Base-by-base conservation (phyloP, 2,329 filamentous ascomycete species). In the Emericellopsis cladophorae region DNA sequence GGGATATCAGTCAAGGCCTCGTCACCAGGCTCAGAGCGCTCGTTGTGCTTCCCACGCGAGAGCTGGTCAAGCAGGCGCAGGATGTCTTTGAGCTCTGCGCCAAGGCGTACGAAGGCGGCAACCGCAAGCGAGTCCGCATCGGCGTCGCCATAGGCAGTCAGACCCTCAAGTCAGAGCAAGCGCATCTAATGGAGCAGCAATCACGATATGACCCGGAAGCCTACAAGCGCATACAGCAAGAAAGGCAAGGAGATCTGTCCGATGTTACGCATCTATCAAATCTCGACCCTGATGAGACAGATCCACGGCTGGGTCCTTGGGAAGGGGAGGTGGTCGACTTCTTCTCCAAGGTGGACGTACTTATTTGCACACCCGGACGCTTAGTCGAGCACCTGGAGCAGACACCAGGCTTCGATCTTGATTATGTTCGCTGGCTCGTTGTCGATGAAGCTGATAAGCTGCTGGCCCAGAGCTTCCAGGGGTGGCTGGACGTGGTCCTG, bases 361-460 rank as follows among this genome's bases (percentile, higher is more conserved):
- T 98, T 22, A 83, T 95, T 39, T 92, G 87, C 57, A 96, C 90
- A 0, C 90, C 90, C 1, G 92, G 92, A 44, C 78, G 90, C 46
- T 73, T 96, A 1, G 87, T 96, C 4, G 90, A 96, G 51, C 90
- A 96, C 58, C 72, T 95, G 39, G 81, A 82, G 47, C 79, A 81
- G 44, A 96, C 90, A 0, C 76, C 77, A 4, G 88, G 87, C 0
- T 95, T 96, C 56, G 76, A 71, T 0, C 67, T 96, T 18, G 75
- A 83, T 42, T 72, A 84, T 54, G 68, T 95, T 5, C 76, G 84
- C 45, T 96, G 89, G 88, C 68, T 96, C 0, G 76, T 95, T 3
- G 83, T 95, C 36, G 90, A 96, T 52, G 90, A 96, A 61, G 92
- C 90, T 10, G 90, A 96, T 59, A 87, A 92, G 54, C 67, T 96